A percentile compares a stretch with the other conserved stretches of the same genome.
Evolutionary conservation across 768 basidiomycete species (phyloP).

Genomic region (Phaeotremella fagi): DNA sequence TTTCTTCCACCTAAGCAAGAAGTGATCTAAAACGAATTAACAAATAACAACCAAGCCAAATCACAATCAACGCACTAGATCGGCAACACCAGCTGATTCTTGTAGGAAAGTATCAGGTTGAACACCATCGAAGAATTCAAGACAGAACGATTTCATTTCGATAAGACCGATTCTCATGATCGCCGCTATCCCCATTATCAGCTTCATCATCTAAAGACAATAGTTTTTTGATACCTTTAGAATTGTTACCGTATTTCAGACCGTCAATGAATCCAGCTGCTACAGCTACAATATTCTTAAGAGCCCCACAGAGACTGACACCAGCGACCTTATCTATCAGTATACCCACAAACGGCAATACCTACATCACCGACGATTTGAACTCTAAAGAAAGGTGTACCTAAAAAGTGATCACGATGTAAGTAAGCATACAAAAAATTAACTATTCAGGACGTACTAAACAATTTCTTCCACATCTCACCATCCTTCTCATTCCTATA

Average conservation of each 20-base stretch:
- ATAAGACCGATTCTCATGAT: constrained; percentile 54
- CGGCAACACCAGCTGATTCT: constrained; percentile 52
- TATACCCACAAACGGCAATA: too few relatives aligned
- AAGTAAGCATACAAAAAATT: neutral
- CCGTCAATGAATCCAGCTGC: constrained; percentile 53
- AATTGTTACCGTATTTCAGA: constrained; percentile 51
- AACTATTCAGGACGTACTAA: constrained; percentile 32
- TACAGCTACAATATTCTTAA: constrained; percentile 54
- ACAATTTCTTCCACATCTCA: constrained; percentile 51
- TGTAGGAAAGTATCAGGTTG: constrained; percentile 51
- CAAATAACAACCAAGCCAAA: neutral
- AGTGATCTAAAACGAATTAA: neutral
- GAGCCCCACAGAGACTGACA: constrained; percentile 52
- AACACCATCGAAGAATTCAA: constrained; percentile 52
- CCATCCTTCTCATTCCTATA: constrained; percentile 51
- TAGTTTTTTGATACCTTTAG: constrained; percentile 41
- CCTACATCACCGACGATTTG: constrained; percentile 50
- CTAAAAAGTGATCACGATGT: neutral
- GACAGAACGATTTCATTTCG: constrained; percentile 53
- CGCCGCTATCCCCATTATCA: constrained; percentile 44
- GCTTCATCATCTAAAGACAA: neutral
- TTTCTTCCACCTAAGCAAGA: constrained; percentile 45
- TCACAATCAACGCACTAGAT: constrained; percentile 52
- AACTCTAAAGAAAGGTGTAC: constrained; percentile 49
- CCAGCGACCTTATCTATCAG: constrained; percentile 45